These are phyloP conservation scores for Fusarium miscanthi DNA, from an alignment of 2,329 filamentous ascomycete genomes.

Conservation along the genomic window DNA sequence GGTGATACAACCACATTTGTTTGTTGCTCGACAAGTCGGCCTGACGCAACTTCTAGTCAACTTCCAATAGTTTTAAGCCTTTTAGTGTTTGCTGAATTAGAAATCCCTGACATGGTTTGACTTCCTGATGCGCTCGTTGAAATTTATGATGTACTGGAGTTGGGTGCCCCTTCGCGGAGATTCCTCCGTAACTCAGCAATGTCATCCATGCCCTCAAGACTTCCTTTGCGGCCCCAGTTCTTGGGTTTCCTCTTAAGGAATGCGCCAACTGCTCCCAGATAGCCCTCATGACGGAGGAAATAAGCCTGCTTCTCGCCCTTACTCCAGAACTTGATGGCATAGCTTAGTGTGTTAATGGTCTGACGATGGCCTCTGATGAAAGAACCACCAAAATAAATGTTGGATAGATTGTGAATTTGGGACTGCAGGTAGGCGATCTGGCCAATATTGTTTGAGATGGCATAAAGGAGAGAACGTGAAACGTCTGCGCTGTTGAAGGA, in stretches of 20 bases:
- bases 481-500: conserved; percentile 85
- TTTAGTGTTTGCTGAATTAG: neutral
- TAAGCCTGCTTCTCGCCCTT: conserved; percentile 95
- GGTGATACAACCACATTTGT: neutral
- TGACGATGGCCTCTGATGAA: conserved; percentile 97
- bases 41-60: neutral
- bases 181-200: conserved; percentile 47
- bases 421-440: conserved; percentile 98
- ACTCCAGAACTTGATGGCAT: conserved; percentile 98
- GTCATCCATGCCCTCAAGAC: conserved; percentile 68
- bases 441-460: conserved; percentile 97
- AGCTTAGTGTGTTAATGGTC: conserved; percentile 97
- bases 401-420: conserved; percentile 88
- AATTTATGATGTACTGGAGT: conserved; percentile 18
- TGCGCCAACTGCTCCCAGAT: conserved; percentile 91
- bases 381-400: conserved; percentile 97
- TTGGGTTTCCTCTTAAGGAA: conserved; percentile 91
- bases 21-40: conserved; percentile 2
- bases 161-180: conserved; percentile 26
- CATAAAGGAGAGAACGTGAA: conserved; percentile 90
- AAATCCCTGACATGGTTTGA: neutral
- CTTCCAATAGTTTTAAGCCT: conserved; percentile 1
- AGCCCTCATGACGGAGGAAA: conserved; percentile 95
- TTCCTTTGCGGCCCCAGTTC: conserved; percentile 90
- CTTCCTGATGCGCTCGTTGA: neutral